phyloP scores from a whole-genome alignment of 2,329 filamentous ascomycete genomes.

The Curvularia eragrostidis region DNA sequence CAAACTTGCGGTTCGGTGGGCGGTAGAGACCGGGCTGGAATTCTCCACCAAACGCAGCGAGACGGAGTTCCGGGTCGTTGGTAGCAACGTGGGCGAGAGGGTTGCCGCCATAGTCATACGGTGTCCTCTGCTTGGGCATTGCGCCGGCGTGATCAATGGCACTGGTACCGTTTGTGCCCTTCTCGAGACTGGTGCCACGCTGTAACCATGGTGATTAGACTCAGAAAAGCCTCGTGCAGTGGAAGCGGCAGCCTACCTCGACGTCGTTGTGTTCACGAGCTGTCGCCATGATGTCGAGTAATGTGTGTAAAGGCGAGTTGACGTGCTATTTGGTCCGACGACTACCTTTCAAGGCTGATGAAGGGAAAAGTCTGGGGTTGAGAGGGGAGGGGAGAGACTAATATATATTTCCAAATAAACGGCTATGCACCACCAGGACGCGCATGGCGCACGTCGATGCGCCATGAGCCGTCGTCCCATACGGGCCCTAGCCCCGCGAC shows the following conservation, averaged over 20 bases:
- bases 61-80: conserved; percentile 55
- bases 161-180: conserved; percentile 42
- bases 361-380: conserved; percentile 37
- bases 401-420: conserved; percentile 45
- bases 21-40: conserved; percentile 60
- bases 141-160: conserved; percentile 49
- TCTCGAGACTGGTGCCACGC: conserved; percentile 33
- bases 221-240: background rate
- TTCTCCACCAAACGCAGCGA: conserved; percentile 59
- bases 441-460: conserved; percentile 40
- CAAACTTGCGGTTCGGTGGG: conserved; percentile 56
- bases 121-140: conserved; percentile 50
- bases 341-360: conserved; percentile 4
- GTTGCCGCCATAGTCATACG: conserved; percentile 60
- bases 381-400: conserved; percentile 40
- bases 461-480: conserved; percentile 40
- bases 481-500: conserved; percentile 28
- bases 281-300: conserved; percentile 50
- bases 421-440: conserved; percentile 27
- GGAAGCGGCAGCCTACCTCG: conserved; percentile 32
- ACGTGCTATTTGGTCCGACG: conserved; percentile 6
- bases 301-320: conserved; percentile 4
- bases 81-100: conserved; percentile 59
- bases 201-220: conserved; percentile 21
- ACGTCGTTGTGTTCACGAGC: conserved; percentile 47